A percentile compares a stretch with the other conserved stretches of the same genome.
Conservation (phyloP, 2,329 filamentous ascomycete genomes). For the Claviceps capensis region DNA sequence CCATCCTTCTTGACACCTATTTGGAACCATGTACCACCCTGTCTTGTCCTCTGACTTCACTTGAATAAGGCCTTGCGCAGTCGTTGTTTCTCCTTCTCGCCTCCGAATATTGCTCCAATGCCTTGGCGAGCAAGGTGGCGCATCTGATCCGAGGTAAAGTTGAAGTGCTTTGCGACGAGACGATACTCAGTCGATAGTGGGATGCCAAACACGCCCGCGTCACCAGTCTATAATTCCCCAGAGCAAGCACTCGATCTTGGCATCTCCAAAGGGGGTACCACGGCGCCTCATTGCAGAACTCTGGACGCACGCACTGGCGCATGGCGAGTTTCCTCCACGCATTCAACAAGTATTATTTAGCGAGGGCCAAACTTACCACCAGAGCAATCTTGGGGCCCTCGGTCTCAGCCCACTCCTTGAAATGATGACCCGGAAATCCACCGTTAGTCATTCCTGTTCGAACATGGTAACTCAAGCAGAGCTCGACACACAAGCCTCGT, state of each 20-base stretch:
- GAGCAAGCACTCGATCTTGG: background rate
- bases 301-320: too few species aligned
- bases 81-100: constrained; percentile 44
- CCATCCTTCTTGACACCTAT: background rate
- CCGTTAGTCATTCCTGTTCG: constrained; percentile 58
- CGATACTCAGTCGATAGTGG: constrained; percentile 63
- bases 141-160: constrained; percentile 31
- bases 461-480: constrained; percentile 74
- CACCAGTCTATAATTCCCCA: constrained; percentile 49
- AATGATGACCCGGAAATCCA: constrained; percentile 58
- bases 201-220: constrained; percentile 71
- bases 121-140: constrained; percentile 44
- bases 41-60: background rate
- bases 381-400: constrained; percentile 48
- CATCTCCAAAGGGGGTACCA: background rate
- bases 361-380: constrained; percentile 38
- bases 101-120: constrained; percentile 54
- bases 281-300: too few species aligned
- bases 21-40: too few species aligned
- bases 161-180: constrained; percentile 58
- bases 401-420: constrained; percentile 54
- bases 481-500: constrained; percentile 50
- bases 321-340: too few species aligned
- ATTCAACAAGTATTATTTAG: background rate
- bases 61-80: constrained; percentile 35